Evolutionary conservation across 257 asterid genomes (phyloP), one percentile per base, ranked within the genome.

Genomic region (Oldenlandia corymbosa): DNA sequence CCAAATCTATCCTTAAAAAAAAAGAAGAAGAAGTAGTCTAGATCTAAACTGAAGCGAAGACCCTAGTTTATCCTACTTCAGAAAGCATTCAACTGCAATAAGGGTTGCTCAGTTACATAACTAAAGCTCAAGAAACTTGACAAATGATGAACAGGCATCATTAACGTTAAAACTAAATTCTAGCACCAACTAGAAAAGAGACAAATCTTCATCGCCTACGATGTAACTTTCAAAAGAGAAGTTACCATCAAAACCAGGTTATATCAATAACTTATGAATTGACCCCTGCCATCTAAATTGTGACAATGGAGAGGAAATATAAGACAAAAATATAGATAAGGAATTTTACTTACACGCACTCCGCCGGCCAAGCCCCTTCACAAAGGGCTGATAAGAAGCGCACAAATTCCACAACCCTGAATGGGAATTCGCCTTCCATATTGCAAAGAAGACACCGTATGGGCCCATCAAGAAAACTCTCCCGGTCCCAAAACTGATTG

Each of bases 291-390:
- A 39, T 10, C 59, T 16, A 1, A 45, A 7, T 41, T 11, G n/a
- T 21, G 24, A 50, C 26, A 55, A 55, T 58, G 34, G 42, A 54
- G 17, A 52, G 56, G 26, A 45, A 60, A 13, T 54, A 13, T n/a
- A 39, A 14, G 26, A 34, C 54, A 16, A 10, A 20, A 8, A 37
- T 28, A 67, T 63, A 72, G 57, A 31, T 62, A 55, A 57, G 67
- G 45, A 70, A 60, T 62, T 64, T 69, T 66, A 92, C 99, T 82
- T 83, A 92, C 99, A 84, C 97, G 49, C 99, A 92, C 69, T 92
- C 91, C 23, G 99, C 79, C 37, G 97, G 88, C 97, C 99, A 93
- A 66, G 84, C 75, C 66, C 97, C 97, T 76, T 87, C 95, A 79
- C 83, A 75, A 34, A 93, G 88, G 62, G 94, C 94, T 7, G 97